These are phyloP conservation scores for Malassezia slooffiae DNA, from an alignment of 1,284 basidiomycete species.

Conservation along the genomic window DNA sequence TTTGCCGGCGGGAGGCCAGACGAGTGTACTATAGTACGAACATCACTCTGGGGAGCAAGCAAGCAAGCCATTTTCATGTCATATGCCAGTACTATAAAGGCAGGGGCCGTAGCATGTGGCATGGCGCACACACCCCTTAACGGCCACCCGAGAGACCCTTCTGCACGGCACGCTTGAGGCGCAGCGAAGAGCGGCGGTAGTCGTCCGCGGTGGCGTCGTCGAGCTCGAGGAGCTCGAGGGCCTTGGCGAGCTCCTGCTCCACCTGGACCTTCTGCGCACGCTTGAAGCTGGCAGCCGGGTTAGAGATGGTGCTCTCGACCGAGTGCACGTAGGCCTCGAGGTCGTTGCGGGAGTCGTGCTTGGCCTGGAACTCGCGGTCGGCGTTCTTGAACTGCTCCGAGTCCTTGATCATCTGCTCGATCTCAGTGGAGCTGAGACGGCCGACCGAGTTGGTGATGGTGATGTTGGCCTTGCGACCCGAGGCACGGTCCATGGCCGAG, in stretches of 20 bases:
- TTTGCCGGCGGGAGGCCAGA: no score
- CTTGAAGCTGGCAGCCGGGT: conserved; percentile 44
- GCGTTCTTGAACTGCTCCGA: conserved; percentile 46
- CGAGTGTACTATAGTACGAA: no score
- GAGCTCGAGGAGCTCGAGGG: conserved; percentile 46
- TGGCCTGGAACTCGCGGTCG: conserved; percentile 46
- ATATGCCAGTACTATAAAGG: no score
- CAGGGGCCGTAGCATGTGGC: no score
- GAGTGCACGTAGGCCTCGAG: conserved; percentile 45
- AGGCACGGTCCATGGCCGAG: conserved; percentile 43
- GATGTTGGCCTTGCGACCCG: conserved; percentile 46
- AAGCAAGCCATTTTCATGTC: no score
- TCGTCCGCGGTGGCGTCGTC: conserved; percentile 44
- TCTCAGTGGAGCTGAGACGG: conserved; percentile 42
- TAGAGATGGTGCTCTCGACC: conserved; percentile 43
- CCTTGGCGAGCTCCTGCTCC: conserved; percentile 47
- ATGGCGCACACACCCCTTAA: no score
- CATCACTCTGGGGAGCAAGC: no score
- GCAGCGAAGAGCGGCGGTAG: conserved; percentile 41
- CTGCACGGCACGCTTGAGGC: conserved; percentile 44
- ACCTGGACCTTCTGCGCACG: conserved; percentile 43
- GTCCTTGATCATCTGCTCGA: conserved; percentile 48
- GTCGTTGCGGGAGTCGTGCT: conserved; percentile 46
- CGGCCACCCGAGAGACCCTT: conserved; percentile 42
- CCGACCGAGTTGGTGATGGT: conserved; percentile 47